These are phyloP conservation scores for Staphylotrichum tortipilum DNA, from an alignment of 495 filamentous ascomycete species.

Conservation along the genomic window DNA sequence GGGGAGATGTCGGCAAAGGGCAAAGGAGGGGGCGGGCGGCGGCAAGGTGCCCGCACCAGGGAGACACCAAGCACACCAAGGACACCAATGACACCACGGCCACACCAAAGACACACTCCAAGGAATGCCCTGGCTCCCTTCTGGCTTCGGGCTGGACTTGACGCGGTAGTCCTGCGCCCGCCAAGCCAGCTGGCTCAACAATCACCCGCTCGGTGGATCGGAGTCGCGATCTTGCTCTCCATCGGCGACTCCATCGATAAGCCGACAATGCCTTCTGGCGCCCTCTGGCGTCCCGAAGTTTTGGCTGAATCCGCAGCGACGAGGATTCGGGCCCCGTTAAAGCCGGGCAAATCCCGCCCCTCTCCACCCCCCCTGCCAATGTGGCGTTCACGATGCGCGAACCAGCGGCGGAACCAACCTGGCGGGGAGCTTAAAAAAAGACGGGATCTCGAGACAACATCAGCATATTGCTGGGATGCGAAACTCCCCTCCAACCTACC, in stretches of 20 bases:
- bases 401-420: constrained; percentile 2
- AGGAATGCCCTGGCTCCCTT: not conserved
- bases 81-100: no score
- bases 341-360: constrained; percentile 13
- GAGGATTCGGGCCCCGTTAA: constrained; percentile 12
- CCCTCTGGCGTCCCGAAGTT: not conserved
- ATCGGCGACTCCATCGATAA: no score
- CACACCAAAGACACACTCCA: no score
- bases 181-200: not conserved
- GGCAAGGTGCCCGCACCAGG: constrained; percentile 3
- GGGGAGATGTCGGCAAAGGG: constrained; percentile 2
- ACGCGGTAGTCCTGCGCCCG: not conserved
- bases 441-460: not conserved
- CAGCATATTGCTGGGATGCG: no score
- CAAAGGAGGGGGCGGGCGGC: not conserved
- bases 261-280: not conserved
- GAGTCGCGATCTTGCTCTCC: not conserved
- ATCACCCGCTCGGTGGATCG: not conserved
- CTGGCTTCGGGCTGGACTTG: not conserved
- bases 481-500: no score
- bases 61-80: no score
- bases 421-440: not conserved
- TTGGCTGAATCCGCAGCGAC: constrained; percentile 17
- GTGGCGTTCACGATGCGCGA: constrained; percentile 13
- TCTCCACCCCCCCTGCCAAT: not conserved